phyloP scores from a whole-genome alignment of 2,329 filamentous ascomycete genomes.

The Fusarium mexicanum region DNA sequence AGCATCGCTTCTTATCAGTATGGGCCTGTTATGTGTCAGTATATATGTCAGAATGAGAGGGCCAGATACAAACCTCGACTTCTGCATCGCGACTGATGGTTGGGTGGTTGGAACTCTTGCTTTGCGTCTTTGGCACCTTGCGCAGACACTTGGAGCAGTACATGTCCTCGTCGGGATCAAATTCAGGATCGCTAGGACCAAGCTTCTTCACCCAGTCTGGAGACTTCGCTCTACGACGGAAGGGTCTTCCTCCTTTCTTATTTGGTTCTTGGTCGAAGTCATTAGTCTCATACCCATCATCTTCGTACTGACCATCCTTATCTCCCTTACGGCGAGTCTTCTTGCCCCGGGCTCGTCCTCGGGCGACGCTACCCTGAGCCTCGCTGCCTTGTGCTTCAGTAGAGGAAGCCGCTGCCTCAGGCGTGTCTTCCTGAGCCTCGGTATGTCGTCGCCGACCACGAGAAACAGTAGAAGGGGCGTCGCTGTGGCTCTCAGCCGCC shows the following conservation, averaged over 20 bases:
- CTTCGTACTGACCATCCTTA: constrained; percentile 13
- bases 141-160: constrained; percentile 49
- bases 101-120: constrained; percentile 30
- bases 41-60: accelerated
- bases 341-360: constrained; percentile 1
- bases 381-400: not conserved
- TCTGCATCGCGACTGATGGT: constrained; percentile 25
- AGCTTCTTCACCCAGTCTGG: constrained; percentile 42
- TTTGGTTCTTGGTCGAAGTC: constrained; percentile 6
- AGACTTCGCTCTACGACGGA: constrained; percentile 30
- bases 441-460: not conserved
- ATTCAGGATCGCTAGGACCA: constrained; percentile 34
- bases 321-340: not conserved
- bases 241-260: not conserved
- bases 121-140: constrained; percentile 39
- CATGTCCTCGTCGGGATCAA: constrained; percentile 42
- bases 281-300: not conserved
- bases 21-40: constrained; percentile 33
- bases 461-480: constrained; percentile 5
- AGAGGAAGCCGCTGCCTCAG: not conserved
- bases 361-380: constrained; percentile 1
- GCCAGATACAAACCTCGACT: constrained; percentile 27
- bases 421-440: not conserved
- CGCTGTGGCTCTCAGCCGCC: not conserved
- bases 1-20: constrained; percentile 33